phyloP scores from a whole-genome alignment of 768 basidiomycete genomes.

The Rhodotorula paludigena region DNA sequence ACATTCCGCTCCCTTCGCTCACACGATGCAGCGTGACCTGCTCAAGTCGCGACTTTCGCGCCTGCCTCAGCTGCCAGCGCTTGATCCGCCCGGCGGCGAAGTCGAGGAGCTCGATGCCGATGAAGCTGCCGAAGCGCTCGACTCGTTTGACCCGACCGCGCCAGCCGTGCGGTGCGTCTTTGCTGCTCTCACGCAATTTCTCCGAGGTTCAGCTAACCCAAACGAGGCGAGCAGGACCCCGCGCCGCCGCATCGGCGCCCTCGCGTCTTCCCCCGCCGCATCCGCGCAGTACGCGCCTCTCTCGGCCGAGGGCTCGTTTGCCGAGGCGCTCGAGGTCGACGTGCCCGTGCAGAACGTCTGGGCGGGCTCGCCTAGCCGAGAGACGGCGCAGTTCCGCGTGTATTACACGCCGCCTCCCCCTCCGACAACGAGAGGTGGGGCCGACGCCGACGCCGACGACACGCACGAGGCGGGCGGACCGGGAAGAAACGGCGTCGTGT shows the following conservation, averaged over 20 bases:
- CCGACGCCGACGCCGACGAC: not conserved
- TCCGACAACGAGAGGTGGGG: slow-evolving; percentile 11
- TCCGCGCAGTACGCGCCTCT: slow-evolving; percentile 59
- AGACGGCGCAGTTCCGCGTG: slow-evolving; percentile 55
- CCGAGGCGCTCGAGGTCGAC: slow-evolving; percentile 69
- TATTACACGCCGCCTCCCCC: slow-evolving; percentile 35
- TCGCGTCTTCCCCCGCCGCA: not conserved
- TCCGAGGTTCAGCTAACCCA: not conserved
- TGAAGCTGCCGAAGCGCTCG: slow-evolving; percentile 58
- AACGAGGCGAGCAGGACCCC: not conserved
- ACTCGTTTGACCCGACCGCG: slow-evolving; percentile 48
- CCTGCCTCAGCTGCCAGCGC: slow-evolving; percentile 59
- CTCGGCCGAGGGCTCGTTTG: slow-evolving; percentile 70
- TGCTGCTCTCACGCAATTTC: not conserved
- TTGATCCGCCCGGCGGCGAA: slow-evolving; percentile 29
- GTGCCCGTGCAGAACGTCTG: slow-evolving; percentile 51
- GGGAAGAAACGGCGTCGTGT: slow-evolving; percentile 54
- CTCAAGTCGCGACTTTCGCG: slow-evolving; percentile 69
- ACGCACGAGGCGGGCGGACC: not conserved
- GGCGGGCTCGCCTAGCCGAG: not conserved
- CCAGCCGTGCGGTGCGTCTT: not conserved
- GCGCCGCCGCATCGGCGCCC: slow-evolving; percentile 41
- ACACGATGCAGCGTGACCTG: slow-evolving; percentile 68
- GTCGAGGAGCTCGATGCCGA: slow-evolving; percentile 48
- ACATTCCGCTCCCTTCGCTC: no score